Base-by-base conservation (phyloP, 257 asterid species). In the Agastache rugosa region DNA sequence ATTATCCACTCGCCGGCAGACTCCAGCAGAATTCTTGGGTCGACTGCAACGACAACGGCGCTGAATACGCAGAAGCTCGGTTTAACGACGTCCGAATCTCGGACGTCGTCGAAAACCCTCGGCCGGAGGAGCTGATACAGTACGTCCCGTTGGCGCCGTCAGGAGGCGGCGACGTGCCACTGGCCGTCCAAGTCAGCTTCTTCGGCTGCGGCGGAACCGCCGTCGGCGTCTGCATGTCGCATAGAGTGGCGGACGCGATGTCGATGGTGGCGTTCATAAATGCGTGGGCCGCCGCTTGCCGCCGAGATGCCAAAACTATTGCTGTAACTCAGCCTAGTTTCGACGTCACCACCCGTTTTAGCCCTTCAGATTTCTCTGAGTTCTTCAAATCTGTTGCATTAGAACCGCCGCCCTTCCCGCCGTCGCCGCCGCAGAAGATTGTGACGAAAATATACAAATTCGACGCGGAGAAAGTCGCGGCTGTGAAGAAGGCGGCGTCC, bases 1-100 rank as follows among this genome's bases (percentile, higher is more conserved):
- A 75, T 22, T 87, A 87, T 17, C 86, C 89, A 4, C 73, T 76
- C 16, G 79, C 87, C 0, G 91, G 91, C 4, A 65, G 83, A 54
- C 10, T 78, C 7, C 73, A 41, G 2, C 62, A 55, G 1, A 54
- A 80, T 39, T 48, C 74, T 1, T 63, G 71, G 53, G 35, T 87
- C 3, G 72, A 84, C 27, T 87, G 89, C 34, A 71, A 70, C 37
- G 86, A 83, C 37, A 72, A 67, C 8, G 89, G 89, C 11, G 87
- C 76, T 2, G 82, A 63, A 2, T 84, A 76, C 75, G 5, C 35
- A 7, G 81, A 84, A 67, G 76, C 82, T 3, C 61, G 58, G 4
- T 78, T 83, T 0, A 23, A 41, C 16, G 11, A 41, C 15, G 35
- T 10, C 10, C 42, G 35, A 2, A 39, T 81, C 31, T 16, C 25